Evolutionary conservation across 805 yeast genomes (phyloP), one percentile per base, ranked within the genome.

Genomic region (Candida tallmaniae): DNA sequence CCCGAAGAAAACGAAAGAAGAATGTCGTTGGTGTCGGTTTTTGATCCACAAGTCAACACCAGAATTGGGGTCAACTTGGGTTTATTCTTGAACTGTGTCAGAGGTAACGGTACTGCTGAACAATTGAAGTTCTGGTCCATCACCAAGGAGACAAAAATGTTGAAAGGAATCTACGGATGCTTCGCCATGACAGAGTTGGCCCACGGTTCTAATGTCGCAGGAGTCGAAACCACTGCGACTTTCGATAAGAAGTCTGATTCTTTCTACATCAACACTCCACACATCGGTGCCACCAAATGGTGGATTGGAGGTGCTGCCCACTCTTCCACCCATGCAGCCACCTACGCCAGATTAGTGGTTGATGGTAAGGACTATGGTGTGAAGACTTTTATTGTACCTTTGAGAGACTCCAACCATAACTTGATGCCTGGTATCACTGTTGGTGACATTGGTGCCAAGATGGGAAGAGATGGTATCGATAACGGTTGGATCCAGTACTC

Each of bases 51-150:
- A 46, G 64, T 83, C 29, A 76, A 78, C 34, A 88, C 96, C 21
- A 75, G 97, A 49, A 60, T 85, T 32, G 96, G 95, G 27, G 88
- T 89, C 36, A 95, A 89, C 65, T 68, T 82, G 45, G 96, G 96
- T 4, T 70, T 89, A 38, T 90, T 90, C 55, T 70, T 86, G 34
- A 74, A 78, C 38, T 85, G 95, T 38, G 64, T 89, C 38, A 76
- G 81, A 47, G 96, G 96, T 42, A 83, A 84, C 48, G 97, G 96
- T 45, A 82, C 97, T 6, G 72, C 76, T 22, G 85, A 78, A 38
- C 97, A 89, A 67, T 73, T 81, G 48, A 66, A 77, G 27, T 90
- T 80, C 62, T 89, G 97, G 97, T 73, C 87, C 34, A 62, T 68
- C 39, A 77, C 74, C 47, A 71, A 83, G 50, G 88, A 84, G 45